Conservation (phyloP, 202 grass and related monocot genomes). For the Miscanthus sacchariflorus region DNA sequence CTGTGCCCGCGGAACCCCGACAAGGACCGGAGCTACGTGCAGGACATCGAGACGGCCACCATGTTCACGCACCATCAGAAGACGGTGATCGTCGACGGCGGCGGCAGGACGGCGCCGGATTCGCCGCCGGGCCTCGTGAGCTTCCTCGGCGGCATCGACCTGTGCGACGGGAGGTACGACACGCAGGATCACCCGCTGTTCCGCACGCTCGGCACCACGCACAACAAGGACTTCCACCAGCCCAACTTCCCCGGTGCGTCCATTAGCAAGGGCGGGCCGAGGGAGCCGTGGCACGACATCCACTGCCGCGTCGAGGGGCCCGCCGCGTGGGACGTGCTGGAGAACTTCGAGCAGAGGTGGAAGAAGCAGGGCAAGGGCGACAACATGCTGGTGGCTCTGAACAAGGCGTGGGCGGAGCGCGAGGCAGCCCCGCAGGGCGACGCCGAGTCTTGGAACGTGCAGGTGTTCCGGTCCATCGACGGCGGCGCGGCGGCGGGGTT, state of each 20-base stretch:
- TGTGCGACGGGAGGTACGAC: slow-evolving; percentile 89
- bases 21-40: slow-evolving; percentile 68
- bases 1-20: slow-evolving; percentile 81
- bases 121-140: slow-evolving; percentile 46
- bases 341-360: slow-evolving; percentile 88
- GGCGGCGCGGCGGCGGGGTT: slow-evolving; percentile 67
- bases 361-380: slow-evolving; percentile 61
- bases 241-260: slow-evolving; percentile 73
- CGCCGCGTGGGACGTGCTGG: slow-evolving; percentile 70
- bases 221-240: slow-evolving; percentile 77
- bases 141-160: slow-evolving; percentile 90
- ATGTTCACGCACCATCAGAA: slow-evolving; percentile 97
- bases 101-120: background rate
- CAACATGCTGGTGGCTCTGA: slow-evolving; percentile 44
- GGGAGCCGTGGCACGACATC: slow-evolving; percentile 93
- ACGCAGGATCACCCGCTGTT: slow-evolving; percentile 78
- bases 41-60: slow-evolving; percentile 66
- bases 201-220: slow-evolving; percentile 55
- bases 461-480: slow-evolving; percentile 93
- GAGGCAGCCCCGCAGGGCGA: background rate
- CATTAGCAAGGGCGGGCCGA: slow-evolving; percentile 62
- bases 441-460: slow-evolving; percentile 67
- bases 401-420: background rate
- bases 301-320: slow-evolving; percentile 77
- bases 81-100: slow-evolving; percentile 61